Conservation (phyloP, 352 stramenopile species). For the Phytophthora nicotianae region DNA sequence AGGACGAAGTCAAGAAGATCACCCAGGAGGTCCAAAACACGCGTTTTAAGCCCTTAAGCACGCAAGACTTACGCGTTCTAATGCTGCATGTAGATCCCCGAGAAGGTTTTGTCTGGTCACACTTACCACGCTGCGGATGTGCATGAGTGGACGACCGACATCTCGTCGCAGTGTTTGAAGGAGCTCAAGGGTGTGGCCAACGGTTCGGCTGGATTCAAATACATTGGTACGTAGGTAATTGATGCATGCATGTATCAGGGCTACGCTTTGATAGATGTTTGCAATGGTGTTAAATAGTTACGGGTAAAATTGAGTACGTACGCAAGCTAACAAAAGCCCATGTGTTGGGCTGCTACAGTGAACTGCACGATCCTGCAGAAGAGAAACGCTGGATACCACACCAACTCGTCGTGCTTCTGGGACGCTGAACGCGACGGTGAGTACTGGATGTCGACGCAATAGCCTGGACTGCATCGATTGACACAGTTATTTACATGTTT, state of each 20-base stretch:
- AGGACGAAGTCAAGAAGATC: slow-evolving; percentile 89
- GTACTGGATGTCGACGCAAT: slow-evolving; percentile 17
- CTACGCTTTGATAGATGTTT: too few relatives aligned
- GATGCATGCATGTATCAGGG: not conserved
- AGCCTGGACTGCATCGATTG: slow-evolving; percentile 4
- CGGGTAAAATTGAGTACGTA: slow-evolving; percentile 33
- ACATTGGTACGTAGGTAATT: slow-evolving; percentile 60
- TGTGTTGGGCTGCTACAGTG: slow-evolving; percentile 44
- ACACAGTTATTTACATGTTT: slow-evolving; percentile 14
- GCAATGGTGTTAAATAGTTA: slow-evolving; percentile 48
- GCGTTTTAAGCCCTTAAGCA: not conserved
- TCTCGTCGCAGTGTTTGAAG: slow-evolving; percentile 82
- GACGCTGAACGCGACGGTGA: slow-evolving; percentile 83
- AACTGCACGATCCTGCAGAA: slow-evolving; percentile 91
- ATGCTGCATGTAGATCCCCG: slow-evolving; percentile 57
- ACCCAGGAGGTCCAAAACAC: slow-evolving; percentile 61
- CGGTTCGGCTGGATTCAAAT: slow-evolving; percentile 89
- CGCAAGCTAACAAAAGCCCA: slow-evolving; percentile 29
- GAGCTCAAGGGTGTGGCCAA: slow-evolving; percentile 85
- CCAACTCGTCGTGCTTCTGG: slow-evolving; percentile 89
- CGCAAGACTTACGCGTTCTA: not conserved
- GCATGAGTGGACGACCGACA: slow-evolving; percentile 78
- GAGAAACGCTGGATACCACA: slow-evolving; percentile 87
- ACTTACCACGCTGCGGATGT: slow-evolving; percentile 85
- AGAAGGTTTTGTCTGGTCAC: slow-evolving; percentile 65